These are phyloP conservation scores for Phialocephala sp. DNA, from an alignment of 2,329 filamentous ascomycete genomes.

Conservation along the genomic window DNA sequence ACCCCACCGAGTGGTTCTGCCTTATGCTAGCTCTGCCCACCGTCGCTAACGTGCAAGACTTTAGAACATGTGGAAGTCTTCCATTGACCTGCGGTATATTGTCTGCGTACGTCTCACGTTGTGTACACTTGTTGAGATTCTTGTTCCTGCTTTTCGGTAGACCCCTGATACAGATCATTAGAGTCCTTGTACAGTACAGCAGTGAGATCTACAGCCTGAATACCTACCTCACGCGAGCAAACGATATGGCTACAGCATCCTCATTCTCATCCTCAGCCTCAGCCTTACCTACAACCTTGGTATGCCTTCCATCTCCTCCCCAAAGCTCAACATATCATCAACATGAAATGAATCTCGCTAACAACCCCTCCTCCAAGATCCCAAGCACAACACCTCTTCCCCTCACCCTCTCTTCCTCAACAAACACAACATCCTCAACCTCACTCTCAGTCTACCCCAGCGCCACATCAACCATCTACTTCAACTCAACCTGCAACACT, in stretches of 20 bases:
- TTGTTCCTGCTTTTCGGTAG: background rate
- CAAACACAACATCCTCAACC: background rate
- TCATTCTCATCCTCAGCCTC: background rate
- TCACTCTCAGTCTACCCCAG: background rate
- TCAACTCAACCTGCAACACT: background rate
- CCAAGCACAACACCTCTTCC: background rate
- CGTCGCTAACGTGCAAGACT: background rate
- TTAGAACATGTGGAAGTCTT: background rate
- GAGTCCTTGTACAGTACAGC: background rate
- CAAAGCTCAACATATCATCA: background rate
- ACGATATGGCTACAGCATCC: background rate
- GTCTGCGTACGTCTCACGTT: background rate
- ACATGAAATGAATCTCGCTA: background rate
- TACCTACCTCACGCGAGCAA: background rate
- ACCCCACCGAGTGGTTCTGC: background rate
- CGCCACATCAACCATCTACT: conserved; percentile 3
- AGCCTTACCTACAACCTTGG: conserved; percentile 8
- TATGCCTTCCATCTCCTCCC: background rate
- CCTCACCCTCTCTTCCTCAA: background rate
- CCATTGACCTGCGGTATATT: background rate
- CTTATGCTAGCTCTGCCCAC: background rate
- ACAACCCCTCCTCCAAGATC: background rate
- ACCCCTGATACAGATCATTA: background rate
- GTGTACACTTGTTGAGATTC: background rate
- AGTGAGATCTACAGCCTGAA: background rate